phyloP scores from a whole-genome alignment of 1,284 basidiomycete species.

The Irpex lacteus region DNA sequence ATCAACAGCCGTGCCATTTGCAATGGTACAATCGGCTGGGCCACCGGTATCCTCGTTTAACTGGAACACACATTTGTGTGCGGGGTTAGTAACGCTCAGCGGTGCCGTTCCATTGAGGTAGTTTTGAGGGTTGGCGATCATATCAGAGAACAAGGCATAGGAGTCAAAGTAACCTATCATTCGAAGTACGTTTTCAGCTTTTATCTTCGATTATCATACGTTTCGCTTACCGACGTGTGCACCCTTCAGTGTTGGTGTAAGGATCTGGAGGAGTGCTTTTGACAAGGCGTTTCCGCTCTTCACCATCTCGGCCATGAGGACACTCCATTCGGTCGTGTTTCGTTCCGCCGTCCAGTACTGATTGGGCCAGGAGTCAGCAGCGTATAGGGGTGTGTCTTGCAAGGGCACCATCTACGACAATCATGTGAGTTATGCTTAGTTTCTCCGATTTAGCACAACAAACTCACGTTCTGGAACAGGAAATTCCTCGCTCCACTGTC shows the following conservation, averaged over 20 bases:
- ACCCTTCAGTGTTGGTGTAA: slow-evolving; percentile 25
- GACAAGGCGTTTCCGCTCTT: slow-evolving; percentile 29
- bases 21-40: slow-evolving; percentile 36
- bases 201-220: background rate
- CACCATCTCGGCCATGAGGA: slow-evolving; percentile 30
- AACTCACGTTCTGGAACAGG: slow-evolving; percentile 42
- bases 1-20: slow-evolving; percentile 42
- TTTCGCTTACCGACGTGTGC: slow-evolving; percentile 29
- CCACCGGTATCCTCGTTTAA: slow-evolving; percentile 32
- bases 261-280: slow-evolving; percentile 25
- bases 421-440: no score
- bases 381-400: slow-evolving; percentile 27
- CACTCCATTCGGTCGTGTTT: slow-evolving; percentile 33
- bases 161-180: slow-evolving; percentile 53
- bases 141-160: slow-evolving; percentile 51
- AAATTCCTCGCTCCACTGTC: slow-evolving; percentile 44
- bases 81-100: slow-evolving; percentile 49
- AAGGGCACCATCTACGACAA: slow-evolving; percentile 25
- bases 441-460: no score
- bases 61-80: slow-evolving; percentile 44
- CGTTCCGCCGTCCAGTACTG: slow-evolving; percentile 26
- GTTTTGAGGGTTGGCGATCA: slow-evolving; percentile 41
- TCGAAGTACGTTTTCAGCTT: background rate
- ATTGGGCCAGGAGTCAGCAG: slow-evolving; percentile 26
- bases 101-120: slow-evolving; percentile 61